Evolutionary conservation across 2,329 filamentous ascomycete species (phyloP).

Genomic region (Metarhizium anisopliae): DNA sequence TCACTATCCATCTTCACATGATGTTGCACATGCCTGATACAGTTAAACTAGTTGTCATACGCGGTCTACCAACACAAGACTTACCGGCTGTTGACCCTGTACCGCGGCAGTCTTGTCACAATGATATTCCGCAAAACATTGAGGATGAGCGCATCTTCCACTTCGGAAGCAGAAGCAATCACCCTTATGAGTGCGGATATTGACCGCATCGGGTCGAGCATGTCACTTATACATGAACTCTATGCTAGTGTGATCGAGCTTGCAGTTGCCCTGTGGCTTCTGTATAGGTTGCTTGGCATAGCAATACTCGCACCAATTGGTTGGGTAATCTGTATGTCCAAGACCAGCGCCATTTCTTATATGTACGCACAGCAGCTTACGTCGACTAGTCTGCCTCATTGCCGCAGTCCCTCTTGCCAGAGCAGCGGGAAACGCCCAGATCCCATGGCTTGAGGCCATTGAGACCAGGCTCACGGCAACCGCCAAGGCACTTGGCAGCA

Average conservation of each 20-base stretch:
- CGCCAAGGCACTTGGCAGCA: neutral
- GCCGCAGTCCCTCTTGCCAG: conserved; percentile 12
- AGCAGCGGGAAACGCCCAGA: conserved; percentile 12
- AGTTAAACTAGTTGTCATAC: neutral
- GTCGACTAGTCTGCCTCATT: conserved; percentile 4
- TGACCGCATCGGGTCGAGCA: conserved; percentile 13
- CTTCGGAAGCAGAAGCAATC: conserved; percentile 24
- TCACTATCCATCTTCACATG: neutral
- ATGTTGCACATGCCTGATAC: neutral
- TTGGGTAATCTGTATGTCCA: conserved; percentile 11
- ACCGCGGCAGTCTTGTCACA: conserved; percentile 25
- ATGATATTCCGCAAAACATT: conserved; percentile 41
- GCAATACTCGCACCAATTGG: conserved; percentile 12
- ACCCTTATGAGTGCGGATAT: conserved; percentile 37
- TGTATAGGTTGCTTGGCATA: conserved; percentile 16
- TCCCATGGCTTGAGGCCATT: conserved; percentile 17
- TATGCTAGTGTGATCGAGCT: conserved; percentile 27
- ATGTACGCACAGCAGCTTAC: neutral
- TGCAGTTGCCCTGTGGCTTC: conserved; percentile 22
- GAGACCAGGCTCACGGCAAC: conserved; percentile 9
- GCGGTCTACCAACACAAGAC: conserved; percentile 19
- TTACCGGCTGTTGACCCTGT: conserved; percentile 23
- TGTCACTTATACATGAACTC: conserved; percentile 21
- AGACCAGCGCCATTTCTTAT: neutral
- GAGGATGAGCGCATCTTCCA: conserved; percentile 9